Evolutionary conservation across 176 grass and related monocot genomes (phyloP), one percentile per base, ranked within the genome.

Genomic region (Lolium rigidum): DNA sequence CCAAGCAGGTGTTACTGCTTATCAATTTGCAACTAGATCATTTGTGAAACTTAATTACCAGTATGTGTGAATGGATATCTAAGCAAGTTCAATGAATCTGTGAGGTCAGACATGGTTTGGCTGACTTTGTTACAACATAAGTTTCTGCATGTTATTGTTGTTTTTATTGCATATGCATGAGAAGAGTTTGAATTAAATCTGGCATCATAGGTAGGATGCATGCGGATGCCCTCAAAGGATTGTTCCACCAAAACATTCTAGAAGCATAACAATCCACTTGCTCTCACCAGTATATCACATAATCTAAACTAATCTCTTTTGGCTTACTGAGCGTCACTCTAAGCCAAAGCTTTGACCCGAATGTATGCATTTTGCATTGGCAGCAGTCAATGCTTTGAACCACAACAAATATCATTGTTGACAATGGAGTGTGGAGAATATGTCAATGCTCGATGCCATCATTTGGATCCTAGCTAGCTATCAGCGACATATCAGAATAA

Each of bases 331-430:
- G 4, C n/a, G 35, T 71, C 73, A 16, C 2, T 3, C 2, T 3
- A 14, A 10, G 55, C 8, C 59, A 64, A 13, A 79, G 5, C 54
- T 56, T 56, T 56, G 54, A 56, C 17, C 54, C 17, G 17, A 65
- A 64, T 64, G 46, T 51, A 77, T 22, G 10, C 24, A 17, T 84
- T 12, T 55, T 84, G 54, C 74, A 88, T 35, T 63, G n/a, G 20
- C 8, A 84, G 46, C 56, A 56, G 81, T 35, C 81, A 80, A 15
- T 54, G 31, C 4, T 52, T 88, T 84, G 74, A 84, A 44, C 41
- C 41, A 47, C 46, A 47, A 47, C 46, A 55, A 39, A 68, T 61
- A 78, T 28, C 20, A 71, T 61, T 52, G 65, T 46, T 74, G 52
- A 73, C 28, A 55, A 13, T 78, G 59, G 4, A 74, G 26, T 55